Percentiles rank a stretch among this genome's conserved stretches.
phyloP scores from a whole-genome alignment of 2,329 filamentous ascomycete genomes.

The Verticillium dahliae region DNA sequence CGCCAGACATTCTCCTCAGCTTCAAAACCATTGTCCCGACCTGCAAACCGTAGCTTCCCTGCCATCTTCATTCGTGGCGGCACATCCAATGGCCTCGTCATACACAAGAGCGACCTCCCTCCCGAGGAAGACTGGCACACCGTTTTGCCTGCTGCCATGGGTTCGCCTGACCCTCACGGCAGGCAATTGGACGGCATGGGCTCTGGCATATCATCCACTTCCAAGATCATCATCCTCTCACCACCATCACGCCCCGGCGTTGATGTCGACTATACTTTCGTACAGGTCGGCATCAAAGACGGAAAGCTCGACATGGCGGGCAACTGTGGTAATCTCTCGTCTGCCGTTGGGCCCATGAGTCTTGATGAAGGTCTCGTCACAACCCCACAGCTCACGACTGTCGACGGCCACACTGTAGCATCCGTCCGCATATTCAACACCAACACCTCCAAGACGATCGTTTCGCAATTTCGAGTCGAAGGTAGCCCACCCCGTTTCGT shows the following conservation, averaged over 20 bases:
- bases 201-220: constrained; percentile 18
- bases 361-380: constrained; percentile 40
- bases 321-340: constrained; percentile 60
- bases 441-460: constrained; percentile 48
- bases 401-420: constrained; percentile 3
- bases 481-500: constrained; percentile 17
- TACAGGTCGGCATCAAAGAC: constrained; percentile 51
- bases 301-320: constrained; percentile 49
- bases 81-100: constrained; percentile 22
- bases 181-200: constrained; percentile 13
- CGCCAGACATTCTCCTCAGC: not conserved
- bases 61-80: constrained; percentile 30
- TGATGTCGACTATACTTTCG: constrained; percentile 58
- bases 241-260: constrained; percentile 29
- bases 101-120: constrained; percentile 28
- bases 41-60: constrained; percentile 19
- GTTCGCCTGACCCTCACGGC: constrained; percentile 14
- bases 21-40: not conserved
- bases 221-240: constrained; percentile 53
- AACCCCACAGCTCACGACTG: constrained; percentile 1
- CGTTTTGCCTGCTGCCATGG: constrained; percentile 20
- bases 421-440: constrained; percentile 49
- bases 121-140: constrained; percentile 22
- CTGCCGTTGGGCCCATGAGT: constrained; percentile 53
- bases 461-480: constrained; percentile 26